A percentile compares a stretch with the other conserved stretches of the same genome.
Evolutionary conservation across 768 basidiomycete species (phyloP).

Genomic region (Tricholoma terreum): DNA sequence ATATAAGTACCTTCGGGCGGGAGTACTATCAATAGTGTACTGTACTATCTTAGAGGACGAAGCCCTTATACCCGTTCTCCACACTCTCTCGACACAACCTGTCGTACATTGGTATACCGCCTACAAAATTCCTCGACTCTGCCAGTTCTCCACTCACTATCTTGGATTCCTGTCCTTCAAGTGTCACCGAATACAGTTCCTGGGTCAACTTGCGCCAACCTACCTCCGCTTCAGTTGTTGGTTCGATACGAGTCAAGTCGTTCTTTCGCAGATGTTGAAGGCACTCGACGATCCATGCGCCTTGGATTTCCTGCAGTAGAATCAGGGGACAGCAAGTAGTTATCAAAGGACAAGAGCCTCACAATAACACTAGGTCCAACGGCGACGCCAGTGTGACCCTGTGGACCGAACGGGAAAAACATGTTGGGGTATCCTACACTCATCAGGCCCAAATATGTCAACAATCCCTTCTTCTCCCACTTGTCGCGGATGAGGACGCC

Average conservation of each 20-base stretch:
- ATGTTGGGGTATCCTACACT: slow-evolving; percentile 13
- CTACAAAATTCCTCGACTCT: background rate
- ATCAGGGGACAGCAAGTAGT: background rate
- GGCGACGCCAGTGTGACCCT: slow-evolving; percentile 12
- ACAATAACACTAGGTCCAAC: slow-evolving; percentile 15
- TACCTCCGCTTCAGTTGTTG: slow-evolving; percentile 10
- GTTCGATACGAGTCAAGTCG: slow-evolving; percentile 11
- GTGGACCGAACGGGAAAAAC: slow-evolving; percentile 16
- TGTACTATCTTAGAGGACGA: too few relatives aligned
- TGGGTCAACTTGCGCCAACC: slow-evolving; percentile 7
- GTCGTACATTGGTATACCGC: background rate
- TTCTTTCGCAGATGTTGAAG: slow-evolving; percentile 7
- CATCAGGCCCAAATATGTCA: slow-evolving; percentile 16
- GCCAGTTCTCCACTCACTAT: background rate
- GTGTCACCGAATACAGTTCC: background rate
- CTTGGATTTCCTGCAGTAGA: slow-evolving; percentile 13
- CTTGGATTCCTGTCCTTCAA: slow-evolving; percentile 3
- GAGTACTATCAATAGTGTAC: too few relatives aligned
- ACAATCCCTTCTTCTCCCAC: slow-evolving; percentile 10
- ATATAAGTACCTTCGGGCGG: too few relatives aligned
- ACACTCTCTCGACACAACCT: background rate
- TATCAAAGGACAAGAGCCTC: background rate
- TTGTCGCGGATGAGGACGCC: slow-evolving; percentile 13
- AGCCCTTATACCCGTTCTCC: slow-evolving; percentile 16
- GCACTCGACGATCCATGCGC: slow-evolving; percentile 14